Conservation (phyloP, 345 rosid species). For the thale cress (Arabidopsis thaliana) region TAIR10.1 NC_003076.8:19254001-19254500, state of each 20-base stretch:
- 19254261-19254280: not conserved
- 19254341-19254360: conserved; percentile 35
- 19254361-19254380: conserved; percentile 26
- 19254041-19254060: conserved; percentile 46
- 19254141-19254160: conserved; percentile 28
- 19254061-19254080: conserved; percentile 44
- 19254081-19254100: conserved; percentile 42
- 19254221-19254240: not conserved
- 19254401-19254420: conserved; percentile 38
- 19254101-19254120: conserved; percentile 30
- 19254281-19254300: not conserved
- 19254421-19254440: conserved; percentile 17
- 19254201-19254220: conserved; percentile 14
- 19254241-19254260: not conserved
- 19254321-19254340: conserved; percentile 28
- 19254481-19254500: conserved; percentile 33
- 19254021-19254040: conserved; percentile 50
- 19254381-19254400: conserved; percentile 40
- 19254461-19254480: conserved; percentile 16
- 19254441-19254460: conserved; percentile 33
- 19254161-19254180: conserved; percentile 24
- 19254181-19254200: conserved; percentile 42
- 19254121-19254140: conserved; percentile 39
- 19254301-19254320: not conserved
- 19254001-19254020: conserved; percentile 60